A percentile compares a stretch with the other conserved stretches of the same genome.
phyloP scores from a whole-genome alignment of 176 grass and related monocot genomes.

The bread wheat (Triticum aestivum) region DNA sequence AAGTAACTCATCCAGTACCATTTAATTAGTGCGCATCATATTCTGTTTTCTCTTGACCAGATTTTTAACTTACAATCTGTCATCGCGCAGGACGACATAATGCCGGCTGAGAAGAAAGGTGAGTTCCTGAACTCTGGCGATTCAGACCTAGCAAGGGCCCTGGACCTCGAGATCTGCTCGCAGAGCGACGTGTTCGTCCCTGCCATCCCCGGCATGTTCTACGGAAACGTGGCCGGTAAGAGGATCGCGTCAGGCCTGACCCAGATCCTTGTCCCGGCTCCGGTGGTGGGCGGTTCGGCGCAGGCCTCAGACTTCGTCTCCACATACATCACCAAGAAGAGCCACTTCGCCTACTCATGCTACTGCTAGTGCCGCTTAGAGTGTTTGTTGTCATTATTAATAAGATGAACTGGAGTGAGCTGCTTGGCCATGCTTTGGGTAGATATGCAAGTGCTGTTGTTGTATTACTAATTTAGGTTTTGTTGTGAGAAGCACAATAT shows the following conservation, averaged over 20 bases:
- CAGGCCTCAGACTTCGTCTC: constrained; percentile 57
- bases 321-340: constrained; percentile 65
- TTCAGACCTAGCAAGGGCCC: constrained; percentile 64
- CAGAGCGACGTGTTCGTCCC: constrained; percentile 71
- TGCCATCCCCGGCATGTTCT: constrained; percentile 74
- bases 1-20: constrained; percentile 9
- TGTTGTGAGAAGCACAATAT: constrained; percentile 2
- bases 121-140: constrained; percentile 60
- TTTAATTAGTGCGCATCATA: constrained; percentile 8
- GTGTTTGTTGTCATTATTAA: neutral
- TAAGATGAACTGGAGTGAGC: constrained; percentile 28
- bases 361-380: constrained; percentile 40
- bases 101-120: constrained; percentile 68
- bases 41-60: neutral
- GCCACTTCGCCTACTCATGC: constrained; percentile 70
- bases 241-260: constrained; percentile 69
- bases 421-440: constrained; percentile 33
- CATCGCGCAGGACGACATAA: constrained; percentile 71
- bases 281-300: constrained; percentile 15
- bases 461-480: constrained; percentile 27
- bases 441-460: constrained; percentile 24
- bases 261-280: constrained; percentile 60
- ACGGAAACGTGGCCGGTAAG: constrained; percentile 71
- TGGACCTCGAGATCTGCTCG: constrained; percentile 83
- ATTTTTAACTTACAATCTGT: neutral